These are phyloP conservation scores for Pseudofabraea citricarpa DNA, from an alignment of 2,329 filamentous ascomycete species.

Conservation along the genomic window DNA sequence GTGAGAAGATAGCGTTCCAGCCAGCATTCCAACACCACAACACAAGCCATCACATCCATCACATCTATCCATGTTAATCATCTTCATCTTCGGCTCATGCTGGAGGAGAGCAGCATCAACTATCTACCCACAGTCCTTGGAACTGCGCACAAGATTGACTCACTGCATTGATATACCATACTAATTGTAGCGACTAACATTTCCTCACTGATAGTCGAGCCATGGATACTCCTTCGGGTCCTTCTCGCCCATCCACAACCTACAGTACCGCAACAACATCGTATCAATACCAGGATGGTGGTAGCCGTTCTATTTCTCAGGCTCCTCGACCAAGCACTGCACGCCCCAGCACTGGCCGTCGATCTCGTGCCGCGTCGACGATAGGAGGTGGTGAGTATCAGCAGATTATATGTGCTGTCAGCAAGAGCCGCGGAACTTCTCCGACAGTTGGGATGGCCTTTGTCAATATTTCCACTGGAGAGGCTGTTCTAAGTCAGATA, in stretches of 20 bases:
- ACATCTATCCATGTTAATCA: too few relatives aligned
- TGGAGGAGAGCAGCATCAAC: too few relatives aligned
- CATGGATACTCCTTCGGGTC: too few relatives aligned
- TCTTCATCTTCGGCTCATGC: too few relatives aligned
- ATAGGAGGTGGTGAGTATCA: slow-evolving; percentile 48
- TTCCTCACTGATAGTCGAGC: too few relatives aligned
- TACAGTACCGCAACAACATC: slow-evolving; percentile 19
- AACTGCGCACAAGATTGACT: too few relatives aligned
- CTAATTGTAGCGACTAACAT: too few relatives aligned
- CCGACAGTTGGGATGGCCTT: slow-evolving; percentile 83
- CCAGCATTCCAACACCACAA: too few relatives aligned
- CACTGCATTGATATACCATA: too few relatives aligned
- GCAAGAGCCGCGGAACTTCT: slow-evolving; percentile 80
- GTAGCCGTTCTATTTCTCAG: slow-evolving; percentile 24
- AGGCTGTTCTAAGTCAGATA: slow-evolving; percentile 83
- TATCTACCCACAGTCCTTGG: too few relatives aligned
- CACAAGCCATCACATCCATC: too few relatives aligned
- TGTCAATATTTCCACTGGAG: slow-evolving; percentile 78
- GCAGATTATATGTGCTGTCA: slow-evolving; percentile 81
- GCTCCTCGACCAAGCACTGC: slow-evolving; percentile 19
- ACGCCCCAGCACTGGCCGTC: slow-evolving; percentile 23
- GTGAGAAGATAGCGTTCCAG: too few relatives aligned
- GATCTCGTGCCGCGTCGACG: slow-evolving; percentile 22
- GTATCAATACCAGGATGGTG: slow-evolving; percentile 22
- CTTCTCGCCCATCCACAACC: slow-evolving; percentile 11